Conservation (phyloP, 2,329 filamentous ascomycete species). For the Alternaria angustiovoidea region DNA sequence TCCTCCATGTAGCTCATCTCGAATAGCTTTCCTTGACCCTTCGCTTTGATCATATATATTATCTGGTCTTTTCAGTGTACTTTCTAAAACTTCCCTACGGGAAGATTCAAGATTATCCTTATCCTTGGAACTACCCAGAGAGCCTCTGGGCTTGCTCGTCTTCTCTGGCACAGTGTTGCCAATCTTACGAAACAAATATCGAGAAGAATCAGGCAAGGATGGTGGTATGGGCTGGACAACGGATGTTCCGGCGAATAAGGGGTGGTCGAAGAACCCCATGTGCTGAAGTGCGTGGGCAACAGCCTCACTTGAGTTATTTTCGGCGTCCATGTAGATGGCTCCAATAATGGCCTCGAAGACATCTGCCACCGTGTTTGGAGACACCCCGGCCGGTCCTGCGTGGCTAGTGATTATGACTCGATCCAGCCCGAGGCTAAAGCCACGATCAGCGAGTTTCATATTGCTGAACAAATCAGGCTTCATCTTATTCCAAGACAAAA, state of each 20-base stretch:
- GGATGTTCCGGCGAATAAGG: conserved; percentile 1
- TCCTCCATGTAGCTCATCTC: not conserved
- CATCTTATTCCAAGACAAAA: not conserved
- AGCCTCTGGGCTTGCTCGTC: conserved; percentile 32
- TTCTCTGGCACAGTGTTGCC: conserved; percentile 29
- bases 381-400: too few species aligned
- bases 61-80: conserved; percentile 15
- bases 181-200: conserved; percentile 18
- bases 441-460: not conserved
- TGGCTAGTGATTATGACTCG: not conserved
- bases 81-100: conserved; percentile 20
- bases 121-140: conserved; percentile 23
- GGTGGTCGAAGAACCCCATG: conserved; percentile 11
- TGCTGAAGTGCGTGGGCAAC: conserved; percentile 7
- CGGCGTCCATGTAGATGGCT: not conserved
- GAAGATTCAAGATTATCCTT: conserved; percentile 20
- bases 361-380: conserved; percentile 2
- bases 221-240: not conserved
- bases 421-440: not conserved
- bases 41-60: conserved; percentile 12
- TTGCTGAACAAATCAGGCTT: not conserved
- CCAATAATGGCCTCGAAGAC: conserved; percentile 7
- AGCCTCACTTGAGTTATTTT: not conserved
- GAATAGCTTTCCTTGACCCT: conserved; percentile 9
- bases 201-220: not conserved